Base-by-base conservation (phyloP, 257 asterid genomes). In the Solanum piurae region DNA sequence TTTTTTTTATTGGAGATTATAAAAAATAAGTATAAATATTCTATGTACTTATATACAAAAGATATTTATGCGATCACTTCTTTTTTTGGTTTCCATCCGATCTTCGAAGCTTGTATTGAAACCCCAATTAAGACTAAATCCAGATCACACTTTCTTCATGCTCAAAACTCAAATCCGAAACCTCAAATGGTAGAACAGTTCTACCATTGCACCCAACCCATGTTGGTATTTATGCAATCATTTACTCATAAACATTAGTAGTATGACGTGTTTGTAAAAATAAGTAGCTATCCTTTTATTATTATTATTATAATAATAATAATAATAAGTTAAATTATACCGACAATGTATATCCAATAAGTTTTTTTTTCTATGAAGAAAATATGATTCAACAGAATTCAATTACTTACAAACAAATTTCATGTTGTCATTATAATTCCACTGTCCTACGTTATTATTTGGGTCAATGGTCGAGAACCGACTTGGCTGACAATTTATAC, bases 181-280 rank as follows among this genome's bases (percentile, higher is more conserved):
- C 21, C 1, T 49, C 1, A 0, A 0, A 49, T 1, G 3, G 3
- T 49, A 0, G 0, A 49, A 5, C 23, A 49, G 9, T 49, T 16
- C 2, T n/a, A 52, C 9, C 23, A 18, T 18, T 2, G 1, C n/a
- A 6, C 23, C 23, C 62, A 7, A 14, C 62, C 1, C 1, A 18
- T 52, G n/a, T 52, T 18, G 16, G 40, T 74, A 36, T 36, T 74
- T 36, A 36, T 23, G 9, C 52, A 74, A 20, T 20, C 52, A 36
- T 6, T n/a, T 4, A 23, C 71, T 23, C 29, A 5, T 74, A 74
- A 36, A 52, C 62, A 55, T 55, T 55, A 55, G 9, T 6, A 55
- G 64, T 55, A 42, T 55, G n/a, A 4, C 3, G n/a, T 1, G 64
- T 55, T 55, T 55, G 64, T 18, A 55, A 18, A 18, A 55, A 55